Base-by-base conservation (phyloP, 208 protist species). In the Angomonas ambiguus region DNA sequence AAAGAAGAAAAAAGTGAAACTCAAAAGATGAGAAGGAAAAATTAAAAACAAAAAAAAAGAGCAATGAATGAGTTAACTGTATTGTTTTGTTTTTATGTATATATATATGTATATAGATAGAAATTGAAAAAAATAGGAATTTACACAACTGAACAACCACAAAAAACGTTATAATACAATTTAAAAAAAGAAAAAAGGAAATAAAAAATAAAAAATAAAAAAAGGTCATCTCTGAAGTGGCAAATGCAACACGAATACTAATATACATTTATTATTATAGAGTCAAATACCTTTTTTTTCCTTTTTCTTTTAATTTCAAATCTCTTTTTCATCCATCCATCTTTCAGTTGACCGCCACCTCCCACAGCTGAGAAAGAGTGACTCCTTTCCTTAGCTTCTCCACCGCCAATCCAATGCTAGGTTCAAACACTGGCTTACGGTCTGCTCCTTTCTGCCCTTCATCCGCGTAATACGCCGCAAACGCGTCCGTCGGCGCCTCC, bases 381-480 rank as follows among this genome's bases (percentile, higher is more conserved):
- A 87, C 71, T 0, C 88, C 89, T 10, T 85, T 79, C 2, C 85
- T 83, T 10, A 95, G 80, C 74, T 93, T 92, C 75, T 98, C 96
- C 27, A 97, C 87, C 0, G 96, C 93, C 13, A 97, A 74, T 2
- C 95, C 95, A 22, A 96, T 88, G 4, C 72, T 76, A 1, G 74
- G 58, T 28, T 94, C 80, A 55, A 85, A 97, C 13, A 88, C 91
- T 1, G 92, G 88, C 1, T 83, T 74, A 2, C 88, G 71, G 65
- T 97, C 93, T 2, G 62, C 62, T 0, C 72, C 84, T 56, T 89
- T 92, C 56, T 92, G 83, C 1, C 83, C 87, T 16, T 87, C 79
- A 63, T 96, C 95, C 5, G 82, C 89, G 80, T 97, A 98, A 74
- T 98, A 98, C 2, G 87, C 87, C 0, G 92, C 88, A 58, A 98